phyloP scores from a whole-genome alignment of 2,329 filamentous ascomycete genomes.

The Fusarium nygamai region DNA sequence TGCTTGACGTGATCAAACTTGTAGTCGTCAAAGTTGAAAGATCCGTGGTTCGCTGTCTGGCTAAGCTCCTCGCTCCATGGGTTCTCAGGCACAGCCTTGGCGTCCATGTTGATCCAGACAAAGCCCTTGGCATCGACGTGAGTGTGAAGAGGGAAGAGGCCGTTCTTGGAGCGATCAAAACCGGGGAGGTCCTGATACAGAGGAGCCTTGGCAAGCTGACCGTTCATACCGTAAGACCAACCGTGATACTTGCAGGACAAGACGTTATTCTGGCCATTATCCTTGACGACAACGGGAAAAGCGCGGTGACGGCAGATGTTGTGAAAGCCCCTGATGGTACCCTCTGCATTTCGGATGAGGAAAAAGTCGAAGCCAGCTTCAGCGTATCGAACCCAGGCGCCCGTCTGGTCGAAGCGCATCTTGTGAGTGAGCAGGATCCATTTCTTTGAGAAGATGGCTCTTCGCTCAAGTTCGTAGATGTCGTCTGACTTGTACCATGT shows the following conservation, averaged over 20 bases:
- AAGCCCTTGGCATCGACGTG: constrained; percentile 64
- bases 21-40: constrained; percentile 62
- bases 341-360: constrained; percentile 62
- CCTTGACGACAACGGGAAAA: constrained; percentile 64
- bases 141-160: constrained; percentile 63
- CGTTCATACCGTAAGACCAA: constrained; percentile 69
- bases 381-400: constrained; percentile 65
- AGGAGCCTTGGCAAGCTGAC: constrained; percentile 69
- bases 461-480: constrained; percentile 65
- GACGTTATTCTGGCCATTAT: constrained; percentile 60
- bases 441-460: constrained; percentile 65
- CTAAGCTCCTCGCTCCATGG: constrained; percentile 61
- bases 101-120: constrained; percentile 67
- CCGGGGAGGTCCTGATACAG: constrained; percentile 64
- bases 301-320: constrained; percentile 71
- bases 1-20: constrained; percentile 65
- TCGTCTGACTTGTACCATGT: constrained; percentile 62
- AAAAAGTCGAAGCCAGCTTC: constrained; percentile 66
- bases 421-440: constrained; percentile 66
- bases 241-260: constrained; percentile 70
- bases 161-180: constrained; percentile 65
- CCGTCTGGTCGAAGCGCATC: constrained; percentile 59
- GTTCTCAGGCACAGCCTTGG: constrained; percentile 53
- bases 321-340: constrained; percentile 68
- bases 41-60: constrained; percentile 52